Percentiles rank a stretch among this genome's conserved stretches.
Evolutionary conservation across 1,284 basidiomycete genomes (phyloP).

Genomic region (Waitea zeae): DNA sequence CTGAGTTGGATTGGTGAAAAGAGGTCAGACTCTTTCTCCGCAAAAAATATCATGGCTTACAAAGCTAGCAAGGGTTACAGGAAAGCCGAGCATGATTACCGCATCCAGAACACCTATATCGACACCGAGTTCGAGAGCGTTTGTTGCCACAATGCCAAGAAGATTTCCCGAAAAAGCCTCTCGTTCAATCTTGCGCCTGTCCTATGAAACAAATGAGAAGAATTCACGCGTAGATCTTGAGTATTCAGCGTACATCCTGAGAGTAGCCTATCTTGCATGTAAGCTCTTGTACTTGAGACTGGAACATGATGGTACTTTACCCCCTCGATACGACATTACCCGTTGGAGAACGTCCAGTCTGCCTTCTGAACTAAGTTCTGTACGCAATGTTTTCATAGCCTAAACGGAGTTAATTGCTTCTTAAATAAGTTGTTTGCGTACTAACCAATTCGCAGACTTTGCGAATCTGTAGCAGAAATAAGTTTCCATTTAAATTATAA

Average conservation of each 20-base stretch:
- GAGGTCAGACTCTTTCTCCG: neutral
- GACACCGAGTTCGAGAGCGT: slow-evolving; percentile 81
- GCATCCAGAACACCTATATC: slow-evolving; percentile 83
- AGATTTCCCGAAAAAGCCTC: slow-evolving; percentile 77
- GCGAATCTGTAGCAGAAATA: slow-evolving; percentile 31
- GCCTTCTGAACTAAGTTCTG: slow-evolving; percentile 60
- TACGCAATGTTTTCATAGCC: slow-evolving; percentile 68
- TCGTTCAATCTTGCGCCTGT: slow-evolving; percentile 69
- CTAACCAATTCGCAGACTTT: slow-evolving; percentile 70
- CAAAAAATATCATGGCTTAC: slow-evolving; percentile 23
- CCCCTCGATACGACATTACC: slow-evolving; percentile 78
- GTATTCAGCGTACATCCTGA: slow-evolving; percentile 19
- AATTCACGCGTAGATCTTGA: neutral
- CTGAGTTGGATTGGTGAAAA: slow-evolving; percentile 16
- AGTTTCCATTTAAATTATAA: neutral
- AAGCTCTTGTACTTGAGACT: neutral
- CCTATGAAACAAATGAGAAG: slow-evolving; percentile 22
- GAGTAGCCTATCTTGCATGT: slow-evolving; percentile 28
- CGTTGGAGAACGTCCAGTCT: slow-evolving; percentile 60
- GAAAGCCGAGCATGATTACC: slow-evolving; percentile 83
- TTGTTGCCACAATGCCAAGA: slow-evolving; percentile 81
- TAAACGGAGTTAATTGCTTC: slow-evolving; percentile 10
- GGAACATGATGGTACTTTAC: slow-evolving; percentile 16
- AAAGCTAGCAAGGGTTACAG: slow-evolving; percentile 60
- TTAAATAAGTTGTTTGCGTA: neutral